These are phyloP conservation scores for Epichloe brachyelytri DNA, from an alignment of 2,329 filamentous ascomycete genomes.

Conservation along the genomic window DNA sequence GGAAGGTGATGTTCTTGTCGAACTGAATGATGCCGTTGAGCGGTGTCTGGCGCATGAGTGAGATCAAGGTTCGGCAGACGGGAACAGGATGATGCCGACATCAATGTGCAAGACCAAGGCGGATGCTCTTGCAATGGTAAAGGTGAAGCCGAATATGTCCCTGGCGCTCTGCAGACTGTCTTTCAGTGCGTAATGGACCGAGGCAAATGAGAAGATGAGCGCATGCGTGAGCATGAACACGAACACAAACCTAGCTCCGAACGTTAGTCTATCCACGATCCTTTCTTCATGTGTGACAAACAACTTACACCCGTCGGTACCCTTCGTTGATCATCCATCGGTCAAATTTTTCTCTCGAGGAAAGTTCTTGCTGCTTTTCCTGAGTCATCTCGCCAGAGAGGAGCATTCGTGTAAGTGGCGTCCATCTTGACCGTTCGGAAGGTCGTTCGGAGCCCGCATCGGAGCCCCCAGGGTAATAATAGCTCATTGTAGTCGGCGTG, in stretches of 20 bases:
- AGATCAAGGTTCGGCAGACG: conserved; percentile 75
- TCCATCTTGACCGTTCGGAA: conserved; percentile 68
- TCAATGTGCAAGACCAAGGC: conserved; percentile 73
- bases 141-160: conserved; percentile 60
- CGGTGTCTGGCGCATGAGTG: conserved; percentile 64
- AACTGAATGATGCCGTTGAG: conserved; percentile 80
- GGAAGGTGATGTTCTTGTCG: conserved; percentile 82
- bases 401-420: conserved; percentile 69
- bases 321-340: conserved; percentile 86
- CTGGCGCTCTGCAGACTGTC: conserved; percentile 56
- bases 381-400: conserved; percentile 72
- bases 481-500: conserved; percentile 13
- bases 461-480: conserved; percentile 16
- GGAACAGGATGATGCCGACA: conserved; percentile 65
- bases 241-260: conserved; percentile 51
- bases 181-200: conserved; percentile 68
- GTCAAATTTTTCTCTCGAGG: conserved; percentile 60
- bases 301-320: conserved; percentile 61
- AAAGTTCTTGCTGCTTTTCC: conserved; percentile 56
- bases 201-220: conserved; percentile 68
- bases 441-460: conserved; percentile 19
- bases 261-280: not conserved
- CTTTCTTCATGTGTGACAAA: not conserved
- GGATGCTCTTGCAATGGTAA: conserved; percentile 61
- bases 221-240: conserved; percentile 61